phyloP scores from a whole-genome alignment of 2,329 filamentous ascomycete genomes.

The Conoideocrella luteorostrata region DNA sequence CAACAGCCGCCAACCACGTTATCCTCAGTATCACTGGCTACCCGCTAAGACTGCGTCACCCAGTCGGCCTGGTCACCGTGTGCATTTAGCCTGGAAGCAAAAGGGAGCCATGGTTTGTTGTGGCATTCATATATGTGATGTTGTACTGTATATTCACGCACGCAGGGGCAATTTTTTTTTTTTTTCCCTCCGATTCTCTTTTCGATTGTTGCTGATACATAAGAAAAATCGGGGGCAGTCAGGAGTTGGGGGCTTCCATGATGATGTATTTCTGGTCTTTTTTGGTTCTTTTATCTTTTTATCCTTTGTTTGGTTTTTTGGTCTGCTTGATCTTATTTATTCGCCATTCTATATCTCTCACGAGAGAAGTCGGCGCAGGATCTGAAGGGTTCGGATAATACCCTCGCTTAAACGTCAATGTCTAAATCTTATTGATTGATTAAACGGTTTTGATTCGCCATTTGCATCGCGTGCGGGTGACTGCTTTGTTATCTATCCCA shows the following conservation, averaged over 20 bases:
- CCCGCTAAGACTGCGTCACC: constrained; percentile 76
- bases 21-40: constrained; percentile 78
- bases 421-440: constrained; percentile 8
- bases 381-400: constrained; percentile 2
- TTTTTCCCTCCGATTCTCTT: no score
- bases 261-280: neutral
- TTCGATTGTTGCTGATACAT: neutral
- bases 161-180: no score
- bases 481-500: constrained; percentile 5
- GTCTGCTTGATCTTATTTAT: no score
- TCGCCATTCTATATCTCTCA: no score
- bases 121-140: neutral
- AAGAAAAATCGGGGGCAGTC: neutral
- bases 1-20: constrained; percentile 86
- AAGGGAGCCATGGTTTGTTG: constrained; percentile 5
- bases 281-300: constrained; percentile 6
- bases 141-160: constrained; percentile 3
- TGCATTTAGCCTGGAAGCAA: constrained; percentile 12
- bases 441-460: no score
- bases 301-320: neutral
- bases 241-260: constrained; percentile 8
- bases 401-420: constrained; percentile 8
- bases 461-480: constrained; percentile 1
- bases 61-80: no score
- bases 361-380: no score